Conservation (phyloP, 2,329 filamentous ascomycete species). For the Akanthomyces uredinophilus region DNA sequence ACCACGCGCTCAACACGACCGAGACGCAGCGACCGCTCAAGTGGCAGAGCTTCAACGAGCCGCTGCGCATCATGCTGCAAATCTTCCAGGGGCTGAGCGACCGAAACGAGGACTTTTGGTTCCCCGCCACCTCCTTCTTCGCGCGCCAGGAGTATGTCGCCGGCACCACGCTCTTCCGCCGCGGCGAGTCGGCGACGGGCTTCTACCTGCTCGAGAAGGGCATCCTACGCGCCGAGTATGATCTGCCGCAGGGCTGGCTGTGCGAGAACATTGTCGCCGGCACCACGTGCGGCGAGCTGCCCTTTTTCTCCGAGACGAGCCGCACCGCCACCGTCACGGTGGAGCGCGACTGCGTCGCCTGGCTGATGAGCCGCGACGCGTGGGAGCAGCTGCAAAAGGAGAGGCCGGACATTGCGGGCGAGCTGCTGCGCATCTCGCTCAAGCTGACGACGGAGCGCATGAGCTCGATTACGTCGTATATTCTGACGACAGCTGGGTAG, state of each 20-base stretch:
- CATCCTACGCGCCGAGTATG: conserved; percentile 84
- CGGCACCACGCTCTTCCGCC: conserved; percentile 70
- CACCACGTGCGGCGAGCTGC: conserved; percentile 90
- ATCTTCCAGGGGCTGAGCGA: conserved; percentile 87
- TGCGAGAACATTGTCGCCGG: conserved; percentile 91
- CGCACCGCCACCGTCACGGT: conserved; percentile 82
- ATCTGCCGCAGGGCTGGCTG: conserved; percentile 81
- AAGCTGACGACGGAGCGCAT: conserved; percentile 94
- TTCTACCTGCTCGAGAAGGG: conserved; percentile 91
- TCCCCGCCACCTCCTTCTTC: conserved; percentile 72
- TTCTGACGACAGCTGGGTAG: conserved; percentile 45
- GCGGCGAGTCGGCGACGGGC: conserved; percentile 69
- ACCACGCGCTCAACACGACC: conserved; percentile 64
- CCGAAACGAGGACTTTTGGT: conserved; percentile 95
- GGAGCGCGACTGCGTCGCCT: conserved; percentile 75
- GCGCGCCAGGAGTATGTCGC: conserved; percentile 58
- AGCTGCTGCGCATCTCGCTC: conserved; percentile 79
- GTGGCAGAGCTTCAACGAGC: conserved; percentile 86
- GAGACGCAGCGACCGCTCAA: conserved; percentile 56
- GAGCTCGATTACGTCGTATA: conserved; percentile 59
- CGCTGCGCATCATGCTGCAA: conserved; percentile 84
- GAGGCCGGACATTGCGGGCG: conserved; percentile 72
- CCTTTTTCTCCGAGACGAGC: conserved; percentile 88
- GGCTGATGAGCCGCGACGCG: conserved; percentile 67
- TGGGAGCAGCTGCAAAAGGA: conserved; percentile 70